Base-by-base conservation (phyloP, 768 basidiomycete species). In the Suillus cothurnatus region DNA sequence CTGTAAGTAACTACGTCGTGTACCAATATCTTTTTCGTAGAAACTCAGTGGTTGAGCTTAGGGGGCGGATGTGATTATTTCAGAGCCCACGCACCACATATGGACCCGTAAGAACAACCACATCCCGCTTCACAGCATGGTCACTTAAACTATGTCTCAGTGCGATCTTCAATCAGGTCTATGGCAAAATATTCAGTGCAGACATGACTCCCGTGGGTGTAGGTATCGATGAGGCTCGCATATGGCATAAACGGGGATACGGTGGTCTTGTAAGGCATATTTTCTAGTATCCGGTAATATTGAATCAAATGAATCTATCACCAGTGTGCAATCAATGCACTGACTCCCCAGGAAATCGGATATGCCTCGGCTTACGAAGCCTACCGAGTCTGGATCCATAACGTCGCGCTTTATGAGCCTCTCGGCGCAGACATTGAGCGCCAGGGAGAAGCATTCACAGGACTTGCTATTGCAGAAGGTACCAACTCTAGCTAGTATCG, bases 351-450 rank as follows among this genome's bases (percentile, higher is more conserved):
- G 21, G 89, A 92, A 64, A 82, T 93, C 21, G 92, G 92, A 1
- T 85, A 88, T 68, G 92, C 91, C 5, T 91, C 91, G 12, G 91
- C 89, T 3, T 92, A 91, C 71, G 90, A 92, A 74, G 90, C 90
- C 0, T 88, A 88, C 73, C 82, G 90, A 19, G 83, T 83, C 32
- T 89, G 88, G 86, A 85, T 85, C 60, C 82, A 86, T 69, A 85
- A 87, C 68, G 83, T 74, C 47, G 79, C 76, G 7, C 79, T 88
- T 52, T 85, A 87, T 64, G 83, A 85, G 58, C 85, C 86, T 19
- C 69, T 90, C 6, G 81, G 81, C 61, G 84, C 81, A 11, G 86
- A 90, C 69, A 73, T 77, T 55, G 89, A 87, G 67, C 78, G 86
- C 50, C 88, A 90, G 71, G 77, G 87, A 61, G 90, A 92, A 74